phyloP scores from a whole-genome alignment of 768 basidiomycete species.

The Lactifluus pinguis region DNA sequence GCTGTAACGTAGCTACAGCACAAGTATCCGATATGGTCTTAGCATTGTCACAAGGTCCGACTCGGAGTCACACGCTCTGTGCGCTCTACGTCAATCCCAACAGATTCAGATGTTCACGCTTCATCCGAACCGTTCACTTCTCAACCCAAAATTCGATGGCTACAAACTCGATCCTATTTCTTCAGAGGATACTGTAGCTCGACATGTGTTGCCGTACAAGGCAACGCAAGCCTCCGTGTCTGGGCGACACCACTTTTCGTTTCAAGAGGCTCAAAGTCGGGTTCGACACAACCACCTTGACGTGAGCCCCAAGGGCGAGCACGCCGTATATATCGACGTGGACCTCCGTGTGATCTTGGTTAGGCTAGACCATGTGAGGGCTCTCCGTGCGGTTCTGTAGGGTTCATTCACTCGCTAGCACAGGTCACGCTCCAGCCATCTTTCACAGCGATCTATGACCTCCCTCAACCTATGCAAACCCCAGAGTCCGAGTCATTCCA shows the following conservation, averaged over 20 bases:
- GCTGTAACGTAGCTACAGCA: no score
- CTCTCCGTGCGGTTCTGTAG: slow-evolving; percentile 6
- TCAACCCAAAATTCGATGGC: slow-evolving; percentile 81
- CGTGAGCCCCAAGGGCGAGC: slow-evolving; percentile 35
- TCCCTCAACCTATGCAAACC: slow-evolving; percentile 45
- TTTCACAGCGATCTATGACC: slow-evolving; percentile 48
- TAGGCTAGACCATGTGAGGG: slow-evolving; percentile 48
- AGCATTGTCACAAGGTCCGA: no score
- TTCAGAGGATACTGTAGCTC: slow-evolving; percentile 45
- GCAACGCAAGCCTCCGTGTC: slow-evolving; percentile 50
- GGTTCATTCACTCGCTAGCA: slow-evolving; percentile 22
- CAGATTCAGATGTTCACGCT: slow-evolving; percentile 11
- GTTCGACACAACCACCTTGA: slow-evolving; percentile 79
- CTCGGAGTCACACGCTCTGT: no score
- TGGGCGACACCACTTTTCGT: slow-evolving; percentile 52
- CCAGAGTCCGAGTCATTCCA: slow-evolving; percentile 34
- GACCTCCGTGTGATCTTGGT: slow-evolving; percentile 51
- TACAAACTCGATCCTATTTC: slow-evolving; percentile 62
- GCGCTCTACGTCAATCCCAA: no score
- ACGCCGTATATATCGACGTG: slow-evolving; percentile 61
- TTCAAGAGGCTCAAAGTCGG: slow-evolving; percentile 76
- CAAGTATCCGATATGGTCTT: no score
- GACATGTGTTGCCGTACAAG: slow-evolving; percentile 38
- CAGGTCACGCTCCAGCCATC: slow-evolving; percentile 45
- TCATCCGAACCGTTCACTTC: slow-evolving; percentile 35